phyloP scores from a whole-genome alignment of 805 yeast genomes.

The Wickerhamomyces hampshirensis region DNA sequence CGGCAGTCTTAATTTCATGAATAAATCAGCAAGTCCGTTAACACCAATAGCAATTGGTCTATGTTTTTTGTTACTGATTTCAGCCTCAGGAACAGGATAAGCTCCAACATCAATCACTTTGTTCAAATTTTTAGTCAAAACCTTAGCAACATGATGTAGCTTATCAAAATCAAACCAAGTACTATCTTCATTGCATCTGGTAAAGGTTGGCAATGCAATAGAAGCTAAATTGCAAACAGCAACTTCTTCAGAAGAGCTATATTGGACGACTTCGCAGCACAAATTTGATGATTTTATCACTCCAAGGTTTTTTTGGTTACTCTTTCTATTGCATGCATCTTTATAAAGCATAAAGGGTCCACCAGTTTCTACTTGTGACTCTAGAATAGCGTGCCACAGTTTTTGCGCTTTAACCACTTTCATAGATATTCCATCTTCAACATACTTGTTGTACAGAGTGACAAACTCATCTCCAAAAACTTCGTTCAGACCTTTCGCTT shows the following conservation, averaged over 20 bases:
- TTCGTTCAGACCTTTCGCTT: slow-evolving; percentile 83
- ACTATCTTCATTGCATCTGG: slow-evolving; percentile 39
- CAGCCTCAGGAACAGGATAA: slow-evolving; percentile 79
- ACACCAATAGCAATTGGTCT: slow-evolving; percentile 95
- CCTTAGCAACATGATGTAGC: slow-evolving; percentile 73
- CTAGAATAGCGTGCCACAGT: slow-evolving; percentile 84
- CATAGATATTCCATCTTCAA: slow-evolving; percentile 59
- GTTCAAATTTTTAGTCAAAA: slow-evolving; percentile 72
- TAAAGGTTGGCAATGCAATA: slow-evolving; percentile 79
- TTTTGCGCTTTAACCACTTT: slow-evolving; percentile 82
- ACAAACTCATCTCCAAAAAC: slow-evolving; percentile 83
- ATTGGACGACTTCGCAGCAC: slow-evolving; percentile 93
- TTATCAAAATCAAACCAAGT: slow-evolving; percentile 50
- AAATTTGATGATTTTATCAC: slow-evolving; percentile 89
- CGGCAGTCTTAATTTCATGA: slow-evolving; percentile 71
- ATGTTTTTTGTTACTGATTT: slow-evolving; percentile 66
- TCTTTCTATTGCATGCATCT: slow-evolving; percentile 83
- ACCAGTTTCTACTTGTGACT: slow-evolving; percentile 95
- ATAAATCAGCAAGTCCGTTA: slow-evolving; percentile 90
- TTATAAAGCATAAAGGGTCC: slow-evolving; percentile 93
- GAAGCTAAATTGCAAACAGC: slow-evolving; percentile 97
- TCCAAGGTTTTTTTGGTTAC: slow-evolving; percentile 91
- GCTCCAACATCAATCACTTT: slow-evolving; percentile 74
- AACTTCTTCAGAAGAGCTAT: slow-evolving; percentile 83
- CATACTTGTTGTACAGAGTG: slow-evolving; percentile 66